Base-by-base conservation (phyloP, 495 filamentous ascomycete species). In the Daldinia concentrica region DNA sequence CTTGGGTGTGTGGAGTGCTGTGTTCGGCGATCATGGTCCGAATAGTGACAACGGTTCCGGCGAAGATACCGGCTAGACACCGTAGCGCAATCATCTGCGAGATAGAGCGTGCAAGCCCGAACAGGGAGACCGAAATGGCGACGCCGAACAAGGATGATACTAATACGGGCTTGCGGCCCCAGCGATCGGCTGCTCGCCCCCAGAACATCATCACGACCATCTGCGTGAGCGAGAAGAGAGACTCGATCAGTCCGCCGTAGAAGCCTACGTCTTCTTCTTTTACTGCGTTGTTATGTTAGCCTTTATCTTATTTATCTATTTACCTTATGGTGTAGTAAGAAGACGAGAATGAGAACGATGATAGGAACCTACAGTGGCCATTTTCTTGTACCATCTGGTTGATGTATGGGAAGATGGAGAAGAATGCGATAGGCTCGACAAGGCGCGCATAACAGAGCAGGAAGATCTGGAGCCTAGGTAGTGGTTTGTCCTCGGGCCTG, bases 391-490 rank as follows among this genome's bases (percentile, higher is more conserved):
- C 85, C 91, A 93, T 93, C 68, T 88, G 78, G 73, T 87, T 90
- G 75, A 93, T 86, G 78, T 90, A 93, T 0, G 91, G 91, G 75
- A 93, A 89, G 75, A 92, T 92, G 71, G 82, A 85, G 80, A 92
- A 93, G 79, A 90, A 93, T 15, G 90, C 88, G 34, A 92, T 81
- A 4, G 91, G 90, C 77, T 93, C 91, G n/a, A 91, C 77, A n/a
- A 89, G 75, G 9, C 90, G 84, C 1, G 88, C 87, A 74, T 85
- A 90, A 79, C 90, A 92, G 22, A 93, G 85, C 3, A 90, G 76
- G 43, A 89, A 69, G 43, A 93, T 85, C 73, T 92, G 91, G 9
- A 66, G 22, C 58, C 79, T 79, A 11, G 89, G 90, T 14, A 93
- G 68, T 8, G 88, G 85, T 58, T 77, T 81, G 64, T 79, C 73